Evolutionary conservation across 1,284 basidiomycete genomes (phyloP).

Genomic region (Thelephora terrestris): DNA sequence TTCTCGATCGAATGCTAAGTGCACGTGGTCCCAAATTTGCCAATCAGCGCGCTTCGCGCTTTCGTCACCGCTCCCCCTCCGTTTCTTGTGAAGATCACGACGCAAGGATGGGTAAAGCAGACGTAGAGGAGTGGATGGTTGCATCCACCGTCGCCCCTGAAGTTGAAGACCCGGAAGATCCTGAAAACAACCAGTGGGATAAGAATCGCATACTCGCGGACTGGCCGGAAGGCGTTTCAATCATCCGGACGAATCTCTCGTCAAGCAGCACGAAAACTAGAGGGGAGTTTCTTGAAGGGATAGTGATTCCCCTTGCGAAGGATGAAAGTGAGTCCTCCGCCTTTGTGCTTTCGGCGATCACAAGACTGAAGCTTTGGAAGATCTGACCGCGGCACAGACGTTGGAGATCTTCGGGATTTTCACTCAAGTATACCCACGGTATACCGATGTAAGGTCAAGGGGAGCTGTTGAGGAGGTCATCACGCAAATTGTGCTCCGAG

Average conservation of each 20-base stretch:
- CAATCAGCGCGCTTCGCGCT: too few species aligned
- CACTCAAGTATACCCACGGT: slow-evolving; percentile 67
- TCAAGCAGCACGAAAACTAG: slow-evolving; percentile 44
- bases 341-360: not conserved
- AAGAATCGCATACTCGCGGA: slow-evolving; percentile 39
- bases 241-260: slow-evolving; percentile 40
- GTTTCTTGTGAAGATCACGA: too few species aligned
- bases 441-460: slow-evolving; percentile 62
- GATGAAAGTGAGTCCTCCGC: slow-evolving; percentile 38
- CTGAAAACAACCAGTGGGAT: slow-evolving; percentile 28
- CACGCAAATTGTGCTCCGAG: slow-evolving; percentile 48
- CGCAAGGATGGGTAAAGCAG: too few species aligned
- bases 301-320: slow-evolving; percentile 47
- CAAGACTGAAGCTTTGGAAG: slow-evolving; percentile 25
- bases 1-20: too few species aligned
- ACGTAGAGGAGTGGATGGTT: too few species aligned
- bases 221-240: slow-evolving; percentile 46
- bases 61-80: too few species aligned
- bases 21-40: too few species aligned
- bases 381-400: slow-evolving; percentile 52
- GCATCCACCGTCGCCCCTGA: too few species aligned
- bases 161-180: too few species aligned
- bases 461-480: slow-evolving; percentile 60
- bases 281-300: slow-evolving; percentile 50
- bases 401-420: slow-evolving; percentile 67